Conservation (phyloP, 148 eudicot genomes). For the Limonium bicolor region DNA sequence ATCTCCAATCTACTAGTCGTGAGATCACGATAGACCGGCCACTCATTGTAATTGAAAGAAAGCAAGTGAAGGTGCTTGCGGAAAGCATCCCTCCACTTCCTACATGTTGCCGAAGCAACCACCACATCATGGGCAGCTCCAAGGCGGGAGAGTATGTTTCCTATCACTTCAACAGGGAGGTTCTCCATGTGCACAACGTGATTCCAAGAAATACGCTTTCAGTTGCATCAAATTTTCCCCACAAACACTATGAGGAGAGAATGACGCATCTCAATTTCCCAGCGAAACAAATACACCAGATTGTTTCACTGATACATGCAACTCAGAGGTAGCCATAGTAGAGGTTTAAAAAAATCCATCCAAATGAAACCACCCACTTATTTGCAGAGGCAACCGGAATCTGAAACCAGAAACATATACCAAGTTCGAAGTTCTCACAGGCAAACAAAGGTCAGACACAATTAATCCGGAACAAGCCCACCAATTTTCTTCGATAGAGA, state of each 20-base stretch:
- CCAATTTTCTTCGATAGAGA: no score
- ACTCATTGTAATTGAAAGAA: constrained; percentile 56
- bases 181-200: constrained; percentile 30
- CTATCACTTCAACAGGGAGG: constrained; percentile 85
- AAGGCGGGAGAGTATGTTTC: constrained; percentile 74
- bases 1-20: constrained; percentile 45
- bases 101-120: constrained; percentile 64
- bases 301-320: no score
- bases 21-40: constrained; percentile 49
- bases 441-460: no score
- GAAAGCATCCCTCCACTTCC: constrained; percentile 80
- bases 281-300: background rate
- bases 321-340: no score
- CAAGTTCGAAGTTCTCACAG: no score
- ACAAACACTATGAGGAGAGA: background rate
- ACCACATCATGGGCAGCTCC: constrained; percentile 74
- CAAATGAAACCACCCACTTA: no score
- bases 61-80: constrained; percentile 58
- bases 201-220: background rate
- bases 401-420: no score
- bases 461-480: no score
- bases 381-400: no score
- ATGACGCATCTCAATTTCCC: background rate
- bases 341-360: no score
- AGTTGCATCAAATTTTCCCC: background rate